Conservation (phyloP, 768 basidiomycete genomes). For the Amanita pseudoporphyria region DNA sequence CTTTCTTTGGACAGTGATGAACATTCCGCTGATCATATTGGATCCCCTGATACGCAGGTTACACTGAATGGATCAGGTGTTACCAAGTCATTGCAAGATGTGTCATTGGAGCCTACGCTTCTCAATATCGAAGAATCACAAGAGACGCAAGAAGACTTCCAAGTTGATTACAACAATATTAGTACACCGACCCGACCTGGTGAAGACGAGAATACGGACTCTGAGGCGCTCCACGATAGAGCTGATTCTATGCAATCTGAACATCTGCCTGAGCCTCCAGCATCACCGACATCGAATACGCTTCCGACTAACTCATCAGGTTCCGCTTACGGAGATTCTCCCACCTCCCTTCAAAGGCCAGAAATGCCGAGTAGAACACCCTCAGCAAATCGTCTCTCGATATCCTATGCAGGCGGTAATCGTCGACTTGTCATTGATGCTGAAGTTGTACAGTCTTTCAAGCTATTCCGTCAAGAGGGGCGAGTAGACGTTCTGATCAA, state of each 20-base stretch:
- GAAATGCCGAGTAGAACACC: conserved; percentile 37
- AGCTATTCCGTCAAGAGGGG: conserved; percentile 73
- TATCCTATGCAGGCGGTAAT: conserved; percentile 88
- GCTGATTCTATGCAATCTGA: conserved; percentile 24
- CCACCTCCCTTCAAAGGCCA: conserved; percentile 24
- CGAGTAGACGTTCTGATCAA: conserved; percentile 75
- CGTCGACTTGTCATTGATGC: conserved; percentile 85
- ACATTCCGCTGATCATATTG: conserved; percentile 37
- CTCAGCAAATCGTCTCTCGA: conserved; percentile 83
- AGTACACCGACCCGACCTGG: conserved; percentile 6
- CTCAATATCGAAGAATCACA: conserved; percentile 28
- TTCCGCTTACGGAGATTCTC: conserved; percentile 38
- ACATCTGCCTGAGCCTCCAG: conserved; percentile 50
- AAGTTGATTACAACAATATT: conserved; percentile 1
- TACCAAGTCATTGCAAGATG: conserved; percentile 29
- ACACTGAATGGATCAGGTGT: conserved; percentile 9
- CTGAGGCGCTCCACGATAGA: conserved; percentile 8
- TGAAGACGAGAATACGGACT: conserved; percentile 10
- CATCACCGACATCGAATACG: conserved; percentile 45
- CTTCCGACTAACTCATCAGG: conserved; percentile 30
- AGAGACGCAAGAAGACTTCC: conserved; percentile 14
- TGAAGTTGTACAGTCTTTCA: conserved; percentile 72
- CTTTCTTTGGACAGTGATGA: conserved; percentile 32
- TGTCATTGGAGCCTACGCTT: conserved; percentile 45
- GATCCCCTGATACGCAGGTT: conserved; percentile 33